Evolutionary conservation across 345 rosid genomes (phyloP).

Genomic region (Isatis tinctoria): DNA sequence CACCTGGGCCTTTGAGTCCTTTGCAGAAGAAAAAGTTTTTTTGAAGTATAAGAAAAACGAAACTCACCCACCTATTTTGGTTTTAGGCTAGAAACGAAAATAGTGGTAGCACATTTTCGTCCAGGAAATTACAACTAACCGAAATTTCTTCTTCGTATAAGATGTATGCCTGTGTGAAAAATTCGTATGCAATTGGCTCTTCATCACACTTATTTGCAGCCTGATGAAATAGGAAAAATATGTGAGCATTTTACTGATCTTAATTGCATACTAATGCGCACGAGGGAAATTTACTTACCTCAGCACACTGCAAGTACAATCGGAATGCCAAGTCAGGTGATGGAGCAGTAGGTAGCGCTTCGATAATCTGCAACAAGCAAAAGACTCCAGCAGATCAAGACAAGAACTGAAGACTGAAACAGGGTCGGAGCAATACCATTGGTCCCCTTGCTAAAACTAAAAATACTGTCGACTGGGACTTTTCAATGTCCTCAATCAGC

Average conservation of each 20-base stretch:
- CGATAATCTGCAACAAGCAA: slow-evolving; percentile 60
- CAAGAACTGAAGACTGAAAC: not conserved
- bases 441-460: not conserved
- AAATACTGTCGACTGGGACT: not conserved
- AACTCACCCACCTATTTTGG: not conserved
- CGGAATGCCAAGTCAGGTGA: slow-evolving; percentile 85
- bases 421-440: not conserved
- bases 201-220: slow-evolving; percentile 95
- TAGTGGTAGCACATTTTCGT: not conserved
- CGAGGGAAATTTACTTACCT: slow-evolving; percentile 47
- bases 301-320: slow-evolving; percentile 94
- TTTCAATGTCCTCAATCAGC: slow-evolving; percentile 3
- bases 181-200: slow-evolving; percentile 96
- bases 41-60: slow-evolving; percentile 6
- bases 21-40: slow-evolving; percentile 21
- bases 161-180: slow-evolving; percentile 98
- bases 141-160: slow-evolving; percentile 96
- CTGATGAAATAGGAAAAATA: slow-evolving; percentile 38
- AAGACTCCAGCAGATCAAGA: slow-evolving; percentile 1
- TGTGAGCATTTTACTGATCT: slow-evolving; percentile 8
- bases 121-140: slow-evolving; percentile 47
- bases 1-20: slow-evolving; percentile 96
- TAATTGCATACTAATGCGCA: not conserved
- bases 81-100: not conserved
- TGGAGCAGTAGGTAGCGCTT: slow-evolving; percentile 69